Evolutionary conservation across 2,329 filamentous ascomycete genomes (phyloP).

Genomic region (Fusarium tupiense): DNA sequence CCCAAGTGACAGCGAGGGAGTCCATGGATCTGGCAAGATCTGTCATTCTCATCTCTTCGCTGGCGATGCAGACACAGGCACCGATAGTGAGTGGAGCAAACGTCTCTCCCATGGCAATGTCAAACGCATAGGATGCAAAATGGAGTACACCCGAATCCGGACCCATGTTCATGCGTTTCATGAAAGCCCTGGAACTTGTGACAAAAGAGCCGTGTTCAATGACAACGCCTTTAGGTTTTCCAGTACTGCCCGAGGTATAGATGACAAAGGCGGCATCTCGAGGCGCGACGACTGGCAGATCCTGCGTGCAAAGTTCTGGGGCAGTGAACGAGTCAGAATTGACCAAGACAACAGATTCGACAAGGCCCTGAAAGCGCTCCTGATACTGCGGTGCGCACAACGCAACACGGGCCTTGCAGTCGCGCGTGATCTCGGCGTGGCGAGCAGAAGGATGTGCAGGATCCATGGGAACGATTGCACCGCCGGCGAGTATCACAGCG

Average conservation of each 20-base stretch:
- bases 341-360: neutral
- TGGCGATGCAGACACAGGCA: constrained; percentile 39
- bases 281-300: neutral
- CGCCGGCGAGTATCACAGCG: constrained; percentile 39
- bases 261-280: constrained; percentile 26
- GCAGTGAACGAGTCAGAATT: neutral
- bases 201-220: constrained; percentile 33
- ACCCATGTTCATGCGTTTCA: constrained; percentile 10
- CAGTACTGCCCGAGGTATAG: constrained; percentile 41
- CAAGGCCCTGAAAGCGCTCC: constrained; percentile 1
- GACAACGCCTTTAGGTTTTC: constrained; percentile 38
- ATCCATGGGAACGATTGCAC: constrained; percentile 39
- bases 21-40: constrained; percentile 30
- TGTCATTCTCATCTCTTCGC: constrained; percentile 33
- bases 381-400: constrained; percentile 12
- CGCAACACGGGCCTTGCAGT: constrained; percentile 12
- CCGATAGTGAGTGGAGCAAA: constrained; percentile 18
- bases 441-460: constrained; percentile 27
- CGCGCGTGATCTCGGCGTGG: constrained; percentile 6
- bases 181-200: constrained; percentile 15
- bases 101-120: constrained; percentile 35
- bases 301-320: neutral
- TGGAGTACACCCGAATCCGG: constrained; percentile 26
- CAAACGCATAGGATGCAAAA: constrained; percentile 40
- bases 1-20: constrained; percentile 22